These are phyloP conservation scores for Ophiosphaerella herpotricha DNA, from an alignment of 2,329 filamentous ascomycete genomes.

Conservation along the genomic window DNA sequence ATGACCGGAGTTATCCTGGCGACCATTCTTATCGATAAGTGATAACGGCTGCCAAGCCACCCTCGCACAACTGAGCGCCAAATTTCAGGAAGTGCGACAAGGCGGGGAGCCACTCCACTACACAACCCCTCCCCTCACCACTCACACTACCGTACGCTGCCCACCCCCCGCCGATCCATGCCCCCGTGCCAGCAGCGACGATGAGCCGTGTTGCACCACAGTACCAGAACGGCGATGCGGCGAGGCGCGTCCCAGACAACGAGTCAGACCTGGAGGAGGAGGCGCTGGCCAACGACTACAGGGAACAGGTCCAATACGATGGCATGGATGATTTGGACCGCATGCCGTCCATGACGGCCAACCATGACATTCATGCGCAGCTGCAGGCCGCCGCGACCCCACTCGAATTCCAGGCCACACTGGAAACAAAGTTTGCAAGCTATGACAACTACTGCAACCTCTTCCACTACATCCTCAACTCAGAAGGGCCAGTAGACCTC, in stretches of 20 bases:
- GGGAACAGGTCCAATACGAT: constrained; percentile 90
- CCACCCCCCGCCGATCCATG: constrained; percentile 7
- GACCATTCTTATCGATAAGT: constrained; percentile 16
- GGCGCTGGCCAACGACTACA: constrained; percentile 92
- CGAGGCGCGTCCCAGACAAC: constrained; percentile 59
- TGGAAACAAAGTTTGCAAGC: constrained; percentile 97
- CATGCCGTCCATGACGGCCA: constrained; percentile 64
- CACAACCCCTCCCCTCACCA: constrained; percentile 5
- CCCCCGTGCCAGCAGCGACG: constrained; percentile 9
- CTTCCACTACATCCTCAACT: constrained; percentile 99
- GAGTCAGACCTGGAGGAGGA: constrained; percentile 97
- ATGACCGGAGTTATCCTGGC: no score
- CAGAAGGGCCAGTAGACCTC: constrained; percentile 95
- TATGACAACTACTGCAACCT: constrained; percentile 99
- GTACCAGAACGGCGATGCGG: constrained; percentile 49
- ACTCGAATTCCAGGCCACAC: constrained; percentile 90
- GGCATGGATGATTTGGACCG: constrained; percentile 82
- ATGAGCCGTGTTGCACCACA: constrained; percentile 29
- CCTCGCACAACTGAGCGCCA: constrained; percentile 19
- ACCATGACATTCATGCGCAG: constrained; percentile 91
- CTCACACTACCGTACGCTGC: background rate
- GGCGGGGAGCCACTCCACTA: constrained; percentile 19
- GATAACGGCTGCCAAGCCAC: constrained; percentile 10
- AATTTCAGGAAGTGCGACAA: constrained; percentile 13
- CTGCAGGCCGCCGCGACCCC: constrained; percentile 90